phyloP scores from a whole-genome alignment of 768 basidiomycete species.

The Wakefieldia striispora region DNA sequence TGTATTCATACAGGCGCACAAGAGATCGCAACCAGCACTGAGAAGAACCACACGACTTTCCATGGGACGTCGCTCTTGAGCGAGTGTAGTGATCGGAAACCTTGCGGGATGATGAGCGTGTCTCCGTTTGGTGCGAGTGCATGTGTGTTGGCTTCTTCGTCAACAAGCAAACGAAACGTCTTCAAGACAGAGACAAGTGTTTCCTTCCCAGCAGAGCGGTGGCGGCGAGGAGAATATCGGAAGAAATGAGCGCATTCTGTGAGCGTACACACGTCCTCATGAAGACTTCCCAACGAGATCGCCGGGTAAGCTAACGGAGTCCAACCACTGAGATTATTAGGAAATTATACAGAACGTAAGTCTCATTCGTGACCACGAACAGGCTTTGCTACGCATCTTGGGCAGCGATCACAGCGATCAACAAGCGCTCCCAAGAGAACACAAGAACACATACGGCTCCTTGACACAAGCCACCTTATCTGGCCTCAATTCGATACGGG shows the following conservation, averaged over 20 bases:
- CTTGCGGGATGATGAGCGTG: not conserved
- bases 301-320: too few relatives aligned
- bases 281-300: too few relatives aligned
- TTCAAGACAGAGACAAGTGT: too few relatives aligned
- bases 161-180: not conserved
- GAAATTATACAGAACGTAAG: too few relatives aligned
- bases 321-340: too few relatives aligned
- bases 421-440: too few relatives aligned
- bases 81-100: too few relatives aligned
- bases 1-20: too few relatives aligned
- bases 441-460: slow-evolving; percentile 20
- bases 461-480: slow-evolving; percentile 32
- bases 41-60: not conserved
- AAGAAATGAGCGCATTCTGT: not conserved
- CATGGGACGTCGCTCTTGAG: not conserved
- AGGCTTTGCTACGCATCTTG: too few relatives aligned
- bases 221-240: not conserved
- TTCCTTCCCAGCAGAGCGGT: too few relatives aligned
- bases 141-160: not conserved
- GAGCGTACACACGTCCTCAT: not conserved
- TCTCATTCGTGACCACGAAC: too few relatives aligned
- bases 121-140: not conserved
- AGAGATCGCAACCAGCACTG: slow-evolving; percentile 1
- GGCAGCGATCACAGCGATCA: too few relatives aligned
- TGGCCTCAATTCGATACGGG: slow-evolving; percentile 20